Evolutionary conservation across 306 rosid genomes (phyloP).

Genomic region (Vigna trinervia): DNA sequence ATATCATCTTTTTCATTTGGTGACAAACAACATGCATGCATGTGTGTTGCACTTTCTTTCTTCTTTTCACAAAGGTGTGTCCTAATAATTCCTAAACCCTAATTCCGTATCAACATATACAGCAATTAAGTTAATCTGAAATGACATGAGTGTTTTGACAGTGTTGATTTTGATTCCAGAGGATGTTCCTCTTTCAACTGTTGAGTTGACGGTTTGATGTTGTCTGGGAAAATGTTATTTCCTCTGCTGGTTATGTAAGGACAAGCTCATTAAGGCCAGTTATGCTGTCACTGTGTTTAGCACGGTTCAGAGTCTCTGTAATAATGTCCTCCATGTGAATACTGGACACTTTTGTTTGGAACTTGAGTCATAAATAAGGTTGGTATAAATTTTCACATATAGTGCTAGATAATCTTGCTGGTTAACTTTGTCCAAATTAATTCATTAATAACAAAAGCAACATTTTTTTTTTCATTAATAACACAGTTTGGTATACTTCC

Average conservation of each 20-base stretch:
- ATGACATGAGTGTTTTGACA: constrained; percentile 19
- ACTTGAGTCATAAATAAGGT: constrained; percentile 14
- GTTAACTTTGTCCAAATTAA: not conserved
- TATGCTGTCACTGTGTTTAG: constrained; percentile 47
- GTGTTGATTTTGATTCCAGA: constrained; percentile 35
- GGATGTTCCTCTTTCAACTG: constrained; percentile 42
- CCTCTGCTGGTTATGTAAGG: constrained; percentile 47
- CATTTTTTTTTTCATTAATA: not conserved
- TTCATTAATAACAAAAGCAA: not conserved
- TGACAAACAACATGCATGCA: not conserved
- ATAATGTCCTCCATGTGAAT: constrained; percentile 46
- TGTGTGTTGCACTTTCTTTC: not conserved
- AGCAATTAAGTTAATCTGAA: constrained; percentile 5
- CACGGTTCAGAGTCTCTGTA: constrained; percentile 39
- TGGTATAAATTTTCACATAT: not conserved
- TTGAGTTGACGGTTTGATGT: constrained; percentile 41
- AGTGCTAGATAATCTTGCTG: not conserved
- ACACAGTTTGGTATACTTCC: not conserved
- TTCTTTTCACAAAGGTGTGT: not conserved
- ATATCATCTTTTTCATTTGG: constrained; percentile 9
- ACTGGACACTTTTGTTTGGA: constrained; percentile 31
- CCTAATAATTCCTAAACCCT: not conserved
- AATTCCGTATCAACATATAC: not conserved
- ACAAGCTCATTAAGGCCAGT: constrained; percentile 37
- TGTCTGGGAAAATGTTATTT: constrained; percentile 49